A percentile compares a stretch with the other conserved stretches of the same genome.
Conservation (phyloP, 2,329 filamentous ascomycete genomes). For the Colletotrichum cuscutae region DNA sequence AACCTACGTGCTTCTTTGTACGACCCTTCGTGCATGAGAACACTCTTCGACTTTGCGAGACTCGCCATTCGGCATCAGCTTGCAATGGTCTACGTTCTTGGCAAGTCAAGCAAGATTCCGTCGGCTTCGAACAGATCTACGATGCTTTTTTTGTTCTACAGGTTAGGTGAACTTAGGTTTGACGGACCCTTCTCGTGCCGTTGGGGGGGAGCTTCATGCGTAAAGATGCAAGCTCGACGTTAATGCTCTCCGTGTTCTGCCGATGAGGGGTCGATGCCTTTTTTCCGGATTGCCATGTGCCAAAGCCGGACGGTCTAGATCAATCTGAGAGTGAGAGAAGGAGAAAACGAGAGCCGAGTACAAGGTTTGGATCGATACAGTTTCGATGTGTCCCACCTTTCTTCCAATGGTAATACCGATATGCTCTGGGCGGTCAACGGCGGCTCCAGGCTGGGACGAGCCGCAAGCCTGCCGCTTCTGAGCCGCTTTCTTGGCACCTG, state of each 20-base stretch:
- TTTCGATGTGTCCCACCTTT: not conserved
- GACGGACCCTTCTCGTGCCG: not conserved
- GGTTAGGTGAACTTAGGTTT: not conserved
- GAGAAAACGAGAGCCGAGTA: not conserved
- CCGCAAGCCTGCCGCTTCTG: too few relatives aligned
- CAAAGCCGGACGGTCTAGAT: not conserved
- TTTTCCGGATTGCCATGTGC: not conserved
- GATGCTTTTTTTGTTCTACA: not conserved
- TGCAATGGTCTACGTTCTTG: not conserved
- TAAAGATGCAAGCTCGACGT: constrained; percentile 4
- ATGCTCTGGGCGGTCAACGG: too few relatives aligned
- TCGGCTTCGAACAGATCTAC: not conserved
- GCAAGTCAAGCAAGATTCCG: not conserved
- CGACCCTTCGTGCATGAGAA: constrained; percentile 18
- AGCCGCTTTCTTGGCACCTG: too few relatives aligned
- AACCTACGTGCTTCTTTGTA: constrained; percentile 12
- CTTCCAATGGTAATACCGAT: not conserved
- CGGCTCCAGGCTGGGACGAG: too few relatives aligned
- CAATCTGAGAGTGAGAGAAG: not conserved
- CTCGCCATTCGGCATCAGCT: not conserved
- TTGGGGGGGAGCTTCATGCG: not conserved
- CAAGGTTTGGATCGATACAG: not conserved
- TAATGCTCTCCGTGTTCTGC: constrained; percentile 14
- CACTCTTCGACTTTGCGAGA: not conserved
- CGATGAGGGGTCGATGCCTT: constrained; percentile 16